Evolutionary conservation across 163 green algal genomes (phyloP).

Genomic region (Chlorella variabilis): DNA sequence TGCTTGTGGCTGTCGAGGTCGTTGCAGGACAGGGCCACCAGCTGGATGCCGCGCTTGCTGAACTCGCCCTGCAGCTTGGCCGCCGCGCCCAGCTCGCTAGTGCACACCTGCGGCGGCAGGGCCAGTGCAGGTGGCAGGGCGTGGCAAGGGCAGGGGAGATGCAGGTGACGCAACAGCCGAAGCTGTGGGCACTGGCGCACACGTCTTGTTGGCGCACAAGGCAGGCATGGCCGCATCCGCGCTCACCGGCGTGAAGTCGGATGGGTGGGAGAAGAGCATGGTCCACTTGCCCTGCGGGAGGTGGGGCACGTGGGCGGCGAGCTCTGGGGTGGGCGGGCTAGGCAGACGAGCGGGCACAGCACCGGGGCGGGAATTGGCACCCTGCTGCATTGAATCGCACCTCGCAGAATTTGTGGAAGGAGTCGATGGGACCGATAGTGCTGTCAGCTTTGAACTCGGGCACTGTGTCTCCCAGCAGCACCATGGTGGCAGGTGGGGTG

Average conservation of each 20-base stretch:
- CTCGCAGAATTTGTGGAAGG: conserved; percentile 36
- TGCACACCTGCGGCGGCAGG: conserved; percentile 44
- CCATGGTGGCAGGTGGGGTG: background rate
- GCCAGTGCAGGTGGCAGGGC: background rate
- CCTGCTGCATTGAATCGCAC: too few species aligned
- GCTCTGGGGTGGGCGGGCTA: background rate
- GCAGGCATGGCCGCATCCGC: background rate
- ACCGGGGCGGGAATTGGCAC: too few species aligned
- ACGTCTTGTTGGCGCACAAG: too few species aligned
- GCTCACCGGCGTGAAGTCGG: conserved; percentile 67
- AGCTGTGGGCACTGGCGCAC: too few species aligned
- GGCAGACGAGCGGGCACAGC: background rate
- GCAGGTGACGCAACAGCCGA: too few species aligned
- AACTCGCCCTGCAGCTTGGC: conserved; percentile 56
- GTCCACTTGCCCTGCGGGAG: conserved; percentile 6
- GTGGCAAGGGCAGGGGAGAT: too few species aligned
- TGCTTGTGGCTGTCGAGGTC: conserved; percentile 59
- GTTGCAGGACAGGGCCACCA: conserved; percentile 68
- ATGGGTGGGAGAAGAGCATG: conserved; percentile 52
- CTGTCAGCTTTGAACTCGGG: conserved; percentile 62
- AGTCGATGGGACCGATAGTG: conserved; percentile 52
- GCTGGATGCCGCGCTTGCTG: conserved; percentile 57
- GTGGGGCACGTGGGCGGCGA: background rate
- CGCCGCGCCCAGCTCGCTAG: conserved; percentile 55
- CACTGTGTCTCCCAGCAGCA: conserved; percentile 27